Evolutionary conservation across 495 filamentous ascomycete species (phyloP), one percentile per base, ranked within the genome.

Genomic region (Lasiosphaeria miniovina): DNA sequence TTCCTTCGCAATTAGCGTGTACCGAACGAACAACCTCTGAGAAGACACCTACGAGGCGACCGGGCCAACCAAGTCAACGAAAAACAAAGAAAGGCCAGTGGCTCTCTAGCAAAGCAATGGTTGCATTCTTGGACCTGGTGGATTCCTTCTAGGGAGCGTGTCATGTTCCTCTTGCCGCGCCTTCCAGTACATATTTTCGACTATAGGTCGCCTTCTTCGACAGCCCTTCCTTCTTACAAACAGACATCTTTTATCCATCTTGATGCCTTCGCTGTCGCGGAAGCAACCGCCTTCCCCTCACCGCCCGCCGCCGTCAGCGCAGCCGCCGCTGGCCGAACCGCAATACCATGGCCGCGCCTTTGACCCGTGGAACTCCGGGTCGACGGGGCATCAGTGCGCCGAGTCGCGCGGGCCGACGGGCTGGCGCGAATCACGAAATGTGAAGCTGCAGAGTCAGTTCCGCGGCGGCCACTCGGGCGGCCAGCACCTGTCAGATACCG

Each of bases 351-450:
- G 79, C 65, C 72, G 74, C 48, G 64, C 72, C 61, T 93, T 90
- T 71, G 91, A 96, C 68, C 77, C 88, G 36, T 96, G 89, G 89
- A 92, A 91, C 73, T 88, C 88, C 24, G 83, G 83, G 14, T 84
- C 88, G 0, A 87, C 89, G 6, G 92, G 92, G 54, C 90, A 96
- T 69, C 91, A 96, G 73, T 78, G 81, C 36, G 84, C 87, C 59
- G 86, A 93, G 40, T 83, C 83, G 55, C 75, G 74, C 12, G 79
- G 77, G 38, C 84, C 84, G 36, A 85, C 77, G 0, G 82, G 84
- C 68, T 95, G 90, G 91, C 84, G 88, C 17, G 79, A 85, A 35
- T 86, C 85, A 5, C 81, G 90, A 15, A 79, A 79, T 11, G 55
- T 76, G 32, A 93, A 92, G 70, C 75, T 96, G 15, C 75, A 77